Evolutionary conservation across 345 rosid genomes (phyloP).

Genomic region (Acer saccharum): DNA sequence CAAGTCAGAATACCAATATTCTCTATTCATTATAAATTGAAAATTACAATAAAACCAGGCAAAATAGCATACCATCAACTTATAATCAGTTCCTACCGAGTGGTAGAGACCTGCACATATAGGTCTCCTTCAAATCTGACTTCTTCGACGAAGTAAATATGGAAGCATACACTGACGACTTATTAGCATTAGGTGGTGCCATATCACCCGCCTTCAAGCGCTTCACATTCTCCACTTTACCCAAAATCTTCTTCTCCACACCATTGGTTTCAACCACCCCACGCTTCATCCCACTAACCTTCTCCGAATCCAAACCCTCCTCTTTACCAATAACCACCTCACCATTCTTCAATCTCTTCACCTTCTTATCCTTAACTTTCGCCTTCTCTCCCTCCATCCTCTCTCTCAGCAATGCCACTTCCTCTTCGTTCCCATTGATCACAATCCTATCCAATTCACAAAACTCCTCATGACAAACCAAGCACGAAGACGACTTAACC

Average conservation of each 20-base stretch:
- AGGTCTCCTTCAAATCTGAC: conserved; percentile 74
- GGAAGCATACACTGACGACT: conserved; percentile 86
- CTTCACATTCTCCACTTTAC: conserved; percentile 50
- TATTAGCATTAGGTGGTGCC: conserved; percentile 78
- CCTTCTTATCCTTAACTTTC: conserved; percentile 63
- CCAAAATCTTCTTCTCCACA: conserved; percentile 33
- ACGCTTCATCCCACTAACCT: conserved; percentile 48
- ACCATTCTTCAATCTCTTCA: conserved; percentile 57
- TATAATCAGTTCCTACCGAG: conserved; percentile 75
- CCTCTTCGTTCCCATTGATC: conserved; percentile 86
- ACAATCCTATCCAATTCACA: conserved; percentile 66
- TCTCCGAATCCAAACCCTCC: conserved; percentile 12
- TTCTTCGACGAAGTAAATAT: conserved; percentile 85
- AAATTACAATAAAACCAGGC: not conserved
- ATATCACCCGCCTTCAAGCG: conserved; percentile 61
- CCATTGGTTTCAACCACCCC: conserved; percentile 37
- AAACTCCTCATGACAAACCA: conserved; percentile 84
- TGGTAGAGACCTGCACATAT: conserved; percentile 75
- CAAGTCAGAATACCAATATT: conserved; percentile 4
- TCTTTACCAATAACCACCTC: conserved; percentile 29
- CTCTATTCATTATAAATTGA: not conserved
- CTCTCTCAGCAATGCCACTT: conserved; percentile 62
- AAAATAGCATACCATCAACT: conserved; percentile 17
- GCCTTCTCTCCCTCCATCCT: conserved; percentile 70
- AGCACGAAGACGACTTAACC: conserved; percentile 80